Base-by-base conservation (phyloP, 345 rosid species). In the Bruguiera gymnorhiza region DNA sequence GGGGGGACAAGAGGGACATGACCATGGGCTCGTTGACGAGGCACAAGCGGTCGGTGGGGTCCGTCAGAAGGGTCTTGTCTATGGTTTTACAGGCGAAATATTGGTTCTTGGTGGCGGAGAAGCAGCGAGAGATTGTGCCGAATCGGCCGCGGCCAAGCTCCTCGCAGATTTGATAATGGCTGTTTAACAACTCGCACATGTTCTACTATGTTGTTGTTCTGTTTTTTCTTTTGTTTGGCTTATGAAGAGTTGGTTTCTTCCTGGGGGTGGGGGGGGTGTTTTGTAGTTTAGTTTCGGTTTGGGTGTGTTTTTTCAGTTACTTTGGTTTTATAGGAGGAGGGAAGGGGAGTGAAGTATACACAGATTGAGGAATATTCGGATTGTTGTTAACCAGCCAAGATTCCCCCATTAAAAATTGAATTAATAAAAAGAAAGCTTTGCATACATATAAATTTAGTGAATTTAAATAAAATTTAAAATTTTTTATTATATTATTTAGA, bases 121-220 rank as follows among this genome's bases (percentile, higher is more conserved):
- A 72, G 53, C 81, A 77, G 50, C 81, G 73, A 16, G 39, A 60
- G 67, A 77, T 54, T 0, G 37, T 61, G 64, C 81, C 81, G 58
- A 77, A 77, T 18, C 81, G 61, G 34, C 81, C 81, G 2, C 81
- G 77, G 63, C 81, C 81, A 63, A 77, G 34, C 81, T 77, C 81
- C 37, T 77, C 74, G 53, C 74, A 73, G 30, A 73, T 2, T 13
- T 77, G 77, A 60, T 77, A 77, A 27, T 60, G 69, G 77, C 43
- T 60, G 61, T 31, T 72, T 15, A 69, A 7, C 15, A 73, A 51
- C 2, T 69, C 67, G 63, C 71, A 64, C 76, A 72, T 73, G 59
- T 56, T 6, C 6, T 26, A 8, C 24, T 23, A 58, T 70, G 52
- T n/a, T 58, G 66, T 20, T 2, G 39, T n/a, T 54, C 37, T n/a